Base-by-base conservation (phyloP, 2,329 filamentous ascomycete genomes). In the Aspergillus brunneoviolaceus region DNA sequence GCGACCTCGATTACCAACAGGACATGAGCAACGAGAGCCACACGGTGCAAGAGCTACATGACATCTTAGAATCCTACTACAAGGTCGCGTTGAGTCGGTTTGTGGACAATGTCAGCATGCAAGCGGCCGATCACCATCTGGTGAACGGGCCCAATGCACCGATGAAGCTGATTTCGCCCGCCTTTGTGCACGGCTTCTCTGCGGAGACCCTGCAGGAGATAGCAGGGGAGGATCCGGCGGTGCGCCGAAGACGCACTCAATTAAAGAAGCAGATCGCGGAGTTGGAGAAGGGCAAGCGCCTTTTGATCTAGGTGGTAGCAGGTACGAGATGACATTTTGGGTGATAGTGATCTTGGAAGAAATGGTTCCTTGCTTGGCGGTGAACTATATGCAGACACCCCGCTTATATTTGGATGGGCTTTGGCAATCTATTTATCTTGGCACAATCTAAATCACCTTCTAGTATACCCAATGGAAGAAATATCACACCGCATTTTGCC, bases 31-130 rank as follows among this genome's bases (percentile, higher is more conserved):
- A 68, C 35, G 21, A 31, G 2, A 10, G 64, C 4, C 57, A 65
- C 2, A 66, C 65, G 0, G 50, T 64, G 1, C 77, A 82, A 29
- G 80, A 85, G 7, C 81, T 90, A 4, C 84, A 88, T 58, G 83
- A 89, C 60, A 82, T 84, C 1, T 76, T 90, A 0, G 67, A 78
- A 25, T 79, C 82, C 2, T 90, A 87, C 71, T 89, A 90, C 74
- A 79, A 83, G 27, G 82, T 89, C 1, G 79, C 86, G 0, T 78
- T 77, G 12, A 84, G 84, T 66, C 81, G 86, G 0, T 89, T 91
- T 59, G 80, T 88, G 1, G 88, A 91, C 64, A 82, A 78, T 3
- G 71, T 91, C 1, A 86, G 80, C 66, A 81, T 82, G 61, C 87
- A 89, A 63, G 84, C 81, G 0, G 75, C 84, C 1, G 81, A 84